Evolutionary conservation across 1,139 yeast species (phyloP), one percentile per base, ranked within the genome.

Genomic region (Yamadazyma songkhlaensis): DNA sequence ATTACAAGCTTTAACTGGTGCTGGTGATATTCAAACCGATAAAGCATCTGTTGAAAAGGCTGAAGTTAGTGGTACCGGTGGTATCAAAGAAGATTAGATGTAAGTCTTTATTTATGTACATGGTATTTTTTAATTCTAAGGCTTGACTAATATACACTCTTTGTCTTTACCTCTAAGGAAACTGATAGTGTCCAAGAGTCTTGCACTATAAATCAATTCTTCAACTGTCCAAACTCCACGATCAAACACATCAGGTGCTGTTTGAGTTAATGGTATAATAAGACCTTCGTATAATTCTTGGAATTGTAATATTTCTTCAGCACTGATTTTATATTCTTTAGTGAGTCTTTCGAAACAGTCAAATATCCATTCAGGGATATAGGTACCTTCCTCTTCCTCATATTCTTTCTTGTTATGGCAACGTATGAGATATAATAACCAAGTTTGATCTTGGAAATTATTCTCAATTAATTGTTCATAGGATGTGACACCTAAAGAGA

Each of bases 21-120:
- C 43, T 34, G 74, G 68, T 43, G 82, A 68, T 30, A 67, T 77
- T 53, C 79, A 80, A 69, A 84, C 95, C 48, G 96, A 88, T 66
- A 87, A 88, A 74, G 84, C 84, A 54, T 70, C 95, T 31, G 82
- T 90, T 52, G 92, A 84, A 55, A 77, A 76, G 53, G 95, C 95
- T 45, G 97, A 90, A 72, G 73, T 72, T 48, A 77, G 89, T 46
- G 97, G 96, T 55, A 61, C 78, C 45, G 97, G 96, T 60, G 97
- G 97, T 61, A 74, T 84, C 64, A 89, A 89, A 76, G 88, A 83
- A 63, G 96, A 89, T 59, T 88, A 81, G 64, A 47, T 34, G 9
- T 9, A 13, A 5, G 11, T 12, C n/a, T 29, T 29, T 25, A 9
- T 12, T 15, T 34, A 30, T 35, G 30, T 29, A 30, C 30, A 24